phyloP scores from a whole-genome alignment of 371 early-diverging fungal genomes.

The Mortierella sp. region DNA sequence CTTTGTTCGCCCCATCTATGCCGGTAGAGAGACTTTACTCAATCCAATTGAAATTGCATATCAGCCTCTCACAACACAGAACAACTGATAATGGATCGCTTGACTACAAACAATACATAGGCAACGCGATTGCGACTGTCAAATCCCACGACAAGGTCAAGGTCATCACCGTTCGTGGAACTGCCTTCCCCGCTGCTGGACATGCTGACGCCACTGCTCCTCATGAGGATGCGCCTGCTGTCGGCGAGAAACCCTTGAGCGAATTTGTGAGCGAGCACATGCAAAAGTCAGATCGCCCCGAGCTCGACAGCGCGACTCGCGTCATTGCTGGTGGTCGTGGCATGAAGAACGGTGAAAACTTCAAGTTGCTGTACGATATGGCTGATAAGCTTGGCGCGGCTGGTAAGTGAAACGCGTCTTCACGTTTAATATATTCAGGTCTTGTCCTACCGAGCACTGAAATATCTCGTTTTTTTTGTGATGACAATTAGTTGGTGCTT shows the following conservation, averaged over 20 bases:
- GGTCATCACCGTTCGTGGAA: constrained; percentile 91
- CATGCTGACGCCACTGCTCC: constrained; percentile 64
- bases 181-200: constrained; percentile 85
- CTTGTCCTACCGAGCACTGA: too few species aligned
- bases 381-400: constrained; percentile 97
- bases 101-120: too few species aligned
- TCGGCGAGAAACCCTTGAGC: constrained; percentile 66
- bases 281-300: constrained; percentile 95
- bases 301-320: constrained; percentile 88
- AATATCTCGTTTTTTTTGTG: neutral
- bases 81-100: too few species aligned
- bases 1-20: constrained; percentile 97
- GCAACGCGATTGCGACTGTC: constrained; percentile 97
- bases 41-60: too few species aligned
- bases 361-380: constrained; percentile 89
- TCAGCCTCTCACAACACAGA: too few species aligned
- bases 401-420: constrained; percentile 63
- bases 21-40: too few species aligned
- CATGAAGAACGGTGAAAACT: constrained; percentile 97
- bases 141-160: constrained; percentile 89
- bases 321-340: constrained; percentile 97
- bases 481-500: constrained; percentile 86
- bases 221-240: constrained; percentile 75
- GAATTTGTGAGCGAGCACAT: constrained; percentile 93
- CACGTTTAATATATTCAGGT: too few species aligned